A percentile compares a stretch with the other conserved stretches of the same genome.
phyloP scores from a whole-genome alignment of 148 eudicot genomes.

The Camellia sinensis region DNA sequence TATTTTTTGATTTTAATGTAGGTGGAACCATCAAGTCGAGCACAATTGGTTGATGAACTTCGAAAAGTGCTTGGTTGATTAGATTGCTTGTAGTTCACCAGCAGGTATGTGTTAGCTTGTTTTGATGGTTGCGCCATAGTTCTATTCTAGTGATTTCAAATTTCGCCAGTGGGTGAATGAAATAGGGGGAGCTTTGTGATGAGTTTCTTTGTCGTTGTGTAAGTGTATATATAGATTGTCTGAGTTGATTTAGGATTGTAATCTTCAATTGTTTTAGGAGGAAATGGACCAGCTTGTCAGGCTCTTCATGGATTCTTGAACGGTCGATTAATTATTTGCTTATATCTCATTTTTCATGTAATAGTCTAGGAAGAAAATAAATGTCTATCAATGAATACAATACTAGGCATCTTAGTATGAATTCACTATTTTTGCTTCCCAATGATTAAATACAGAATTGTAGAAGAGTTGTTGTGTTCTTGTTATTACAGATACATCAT shows the following conservation, averaged over 20 bases:
- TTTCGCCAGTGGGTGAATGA: neutral
- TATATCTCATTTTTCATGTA: neutral
- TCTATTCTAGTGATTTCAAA: conserved; percentile 10
- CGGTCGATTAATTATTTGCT: conserved; percentile 6
- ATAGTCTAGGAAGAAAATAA: neutral
- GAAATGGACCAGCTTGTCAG: conserved; percentile 8
- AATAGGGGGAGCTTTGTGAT: conserved; percentile 3
- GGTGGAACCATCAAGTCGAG: conserved; percentile 63
- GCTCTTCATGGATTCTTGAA: neutral
- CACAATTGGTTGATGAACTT: conserved; percentile 57
- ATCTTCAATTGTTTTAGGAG: neutral
- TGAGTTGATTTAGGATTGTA: conserved; percentile 14
- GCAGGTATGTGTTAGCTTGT: conserved; percentile 4
- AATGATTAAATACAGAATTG: too few relatives aligned
- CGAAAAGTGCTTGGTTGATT: conserved; percentile 47
- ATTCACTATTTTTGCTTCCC: neutral
- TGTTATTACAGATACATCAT: too few relatives aligned
- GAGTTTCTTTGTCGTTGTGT: neutral
- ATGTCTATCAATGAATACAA: neutral
- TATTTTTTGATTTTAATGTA: conserved; percentile 26
- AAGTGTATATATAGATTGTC: conserved; percentile 14
- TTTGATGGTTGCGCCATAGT: neutral
- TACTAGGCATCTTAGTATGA: neutral
- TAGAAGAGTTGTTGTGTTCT: too few relatives aligned
- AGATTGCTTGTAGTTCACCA: neutral